phyloP scores from a whole-genome alignment of 768 basidiomycete species.

The Amanita pseudoporphyria region DNA sequence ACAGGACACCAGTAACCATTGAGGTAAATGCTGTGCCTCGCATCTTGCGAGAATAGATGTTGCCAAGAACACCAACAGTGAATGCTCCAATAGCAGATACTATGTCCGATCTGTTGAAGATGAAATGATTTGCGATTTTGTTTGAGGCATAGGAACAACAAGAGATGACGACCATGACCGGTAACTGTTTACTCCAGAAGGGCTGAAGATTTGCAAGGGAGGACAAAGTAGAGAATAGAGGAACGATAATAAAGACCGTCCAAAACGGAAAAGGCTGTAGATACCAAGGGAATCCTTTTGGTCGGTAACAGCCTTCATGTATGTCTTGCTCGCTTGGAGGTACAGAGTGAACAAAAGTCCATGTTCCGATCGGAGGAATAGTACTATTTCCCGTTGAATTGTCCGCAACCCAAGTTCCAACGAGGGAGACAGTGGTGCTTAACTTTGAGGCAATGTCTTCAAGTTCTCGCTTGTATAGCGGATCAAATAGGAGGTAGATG shows the following conservation, averaged over 20 bases:
- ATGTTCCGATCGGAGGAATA: constrained; percentile 47
- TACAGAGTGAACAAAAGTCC: constrained; percentile 53
- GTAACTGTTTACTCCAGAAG: constrained; percentile 56
- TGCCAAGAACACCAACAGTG: constrained; percentile 69
- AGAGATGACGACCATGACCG: constrained; percentile 80
- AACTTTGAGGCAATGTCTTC: constrained; percentile 43
- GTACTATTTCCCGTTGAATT: constrained; percentile 31
- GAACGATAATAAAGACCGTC: constrained; percentile 70
- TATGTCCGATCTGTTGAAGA: constrained; percentile 76
- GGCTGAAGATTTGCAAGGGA: constrained; percentile 77
- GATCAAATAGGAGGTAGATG: constrained; percentile 66
- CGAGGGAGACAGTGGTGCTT: constrained; percentile 38
- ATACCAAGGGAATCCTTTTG: constrained; percentile 58
- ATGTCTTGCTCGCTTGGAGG: constrained; percentile 37
- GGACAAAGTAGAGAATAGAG: constrained; percentile 59
- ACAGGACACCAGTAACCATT: constrained; percentile 85
- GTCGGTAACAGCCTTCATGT: constrained; percentile 62
- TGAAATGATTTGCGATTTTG: constrained; percentile 75
- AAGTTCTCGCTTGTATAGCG: constrained; percentile 39
- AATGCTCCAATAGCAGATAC: constrained; percentile 84
- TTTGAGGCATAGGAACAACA: constrained; percentile 74
- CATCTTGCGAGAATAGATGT: constrained; percentile 73
- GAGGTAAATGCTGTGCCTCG: constrained; percentile 83
- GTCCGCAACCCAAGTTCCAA: constrained; percentile 63
- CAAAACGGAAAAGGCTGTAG: constrained; percentile 76